A percentile compares a stretch with the other conserved stretches of the same genome.
phyloP scores from a whole-genome alignment of 2,329 filamentous ascomycete genomes.

The Hypoxylon sp. region DNA sequence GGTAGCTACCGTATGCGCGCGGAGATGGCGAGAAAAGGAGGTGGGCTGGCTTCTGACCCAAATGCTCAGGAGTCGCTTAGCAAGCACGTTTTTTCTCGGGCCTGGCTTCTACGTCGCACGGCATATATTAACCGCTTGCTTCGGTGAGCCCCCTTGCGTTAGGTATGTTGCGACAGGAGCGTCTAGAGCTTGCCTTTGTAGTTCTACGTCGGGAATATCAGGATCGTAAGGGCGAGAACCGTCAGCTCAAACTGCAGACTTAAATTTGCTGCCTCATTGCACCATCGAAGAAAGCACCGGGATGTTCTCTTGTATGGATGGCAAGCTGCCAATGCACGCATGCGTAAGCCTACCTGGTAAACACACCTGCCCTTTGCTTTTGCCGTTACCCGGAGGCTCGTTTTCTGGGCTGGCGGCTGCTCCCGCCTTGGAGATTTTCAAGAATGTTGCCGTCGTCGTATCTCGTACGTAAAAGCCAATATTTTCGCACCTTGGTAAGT shows the following conservation, averaged over 20 bases:
- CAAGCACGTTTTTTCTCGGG: slow-evolving; percentile 11
- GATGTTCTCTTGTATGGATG: neutral
- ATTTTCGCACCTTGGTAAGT: neutral
- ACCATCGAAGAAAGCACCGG: neutral
- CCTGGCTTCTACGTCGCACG: slow-evolving; percentile 25
- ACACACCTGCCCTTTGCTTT: neutral
- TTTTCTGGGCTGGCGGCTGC: slow-evolving; percentile 24
- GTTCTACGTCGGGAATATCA: slow-evolving; percentile 5
- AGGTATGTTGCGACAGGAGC: neutral
- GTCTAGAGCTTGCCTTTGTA: neutral
- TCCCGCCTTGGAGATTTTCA: slow-evolving; percentile 24
- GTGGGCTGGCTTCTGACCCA: slow-evolving; percentile 20
- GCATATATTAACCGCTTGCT: slow-evolving; percentile 25
- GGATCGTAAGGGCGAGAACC: neutral
- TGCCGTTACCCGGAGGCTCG: slow-evolving; percentile 4
- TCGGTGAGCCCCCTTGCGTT: neutral
- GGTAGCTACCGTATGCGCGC: too few species aligned
- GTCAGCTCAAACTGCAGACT: neutral
- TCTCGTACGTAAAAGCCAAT: slow-evolving; percentile 37
- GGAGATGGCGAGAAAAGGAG: neutral
- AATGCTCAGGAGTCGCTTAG: slow-evolving; percentile 15
- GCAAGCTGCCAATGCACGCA: slow-evolving; percentile 7
- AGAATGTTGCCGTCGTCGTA: slow-evolving; percentile 23
- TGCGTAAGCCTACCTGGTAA: slow-evolving; percentile 7
- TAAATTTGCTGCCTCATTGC: neutral